Percentiles rank a stretch among this genome's conserved stretches.
These are phyloP conservation scores for Penicillium hordei DNA, from an alignment of 2,329 filamentous ascomycete species.

Conservation along the genomic window DNA sequence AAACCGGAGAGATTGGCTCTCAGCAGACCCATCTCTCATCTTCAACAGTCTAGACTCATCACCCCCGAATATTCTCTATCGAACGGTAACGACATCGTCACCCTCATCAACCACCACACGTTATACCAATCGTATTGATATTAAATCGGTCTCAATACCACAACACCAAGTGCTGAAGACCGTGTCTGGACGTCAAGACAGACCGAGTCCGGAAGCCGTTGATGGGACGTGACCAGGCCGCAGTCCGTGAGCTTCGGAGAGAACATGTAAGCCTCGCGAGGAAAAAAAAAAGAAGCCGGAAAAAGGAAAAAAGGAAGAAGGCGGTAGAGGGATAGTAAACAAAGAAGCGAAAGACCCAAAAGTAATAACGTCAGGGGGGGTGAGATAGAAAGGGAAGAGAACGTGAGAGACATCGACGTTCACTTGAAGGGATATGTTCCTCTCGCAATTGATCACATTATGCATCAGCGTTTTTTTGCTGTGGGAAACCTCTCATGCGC, in stretches of 20 bases:
- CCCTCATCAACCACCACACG: not conserved
- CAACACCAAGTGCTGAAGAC: not conserved
- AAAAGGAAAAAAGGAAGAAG: constrained; percentile 20
- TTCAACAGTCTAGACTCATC: constrained; percentile 13
- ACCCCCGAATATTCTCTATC: constrained; percentile 7
- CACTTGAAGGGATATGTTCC: constrained; percentile 5
- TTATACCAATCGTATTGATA: constrained; percentile 4
- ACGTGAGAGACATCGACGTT: constrained; percentile 22
- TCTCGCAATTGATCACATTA: constrained; percentile 24
- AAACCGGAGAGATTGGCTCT: constrained; percentile 18
- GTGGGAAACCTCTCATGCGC: constrained; percentile 32
- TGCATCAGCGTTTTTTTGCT: constrained; percentile 24
- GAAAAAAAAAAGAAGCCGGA: constrained; percentile 16
- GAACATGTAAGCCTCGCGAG: constrained; percentile 13
- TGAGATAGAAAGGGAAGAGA: constrained; percentile 21
- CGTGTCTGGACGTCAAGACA: not conserved
- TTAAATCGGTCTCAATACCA: not conserved
- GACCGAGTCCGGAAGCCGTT: not conserved
- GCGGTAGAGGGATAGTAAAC: constrained; percentile 10
- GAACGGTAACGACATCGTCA: not conserved
- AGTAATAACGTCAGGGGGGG: constrained; percentile 10
- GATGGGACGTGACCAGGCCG: constrained; percentile 6
- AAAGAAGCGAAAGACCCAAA: constrained; percentile 11
- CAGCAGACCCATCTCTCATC: constrained; percentile 8
- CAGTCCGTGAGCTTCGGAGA: constrained; percentile 4